Conservation (phyloP, 768 basidiomycete species). For the Grammothele lineata region DNA sequence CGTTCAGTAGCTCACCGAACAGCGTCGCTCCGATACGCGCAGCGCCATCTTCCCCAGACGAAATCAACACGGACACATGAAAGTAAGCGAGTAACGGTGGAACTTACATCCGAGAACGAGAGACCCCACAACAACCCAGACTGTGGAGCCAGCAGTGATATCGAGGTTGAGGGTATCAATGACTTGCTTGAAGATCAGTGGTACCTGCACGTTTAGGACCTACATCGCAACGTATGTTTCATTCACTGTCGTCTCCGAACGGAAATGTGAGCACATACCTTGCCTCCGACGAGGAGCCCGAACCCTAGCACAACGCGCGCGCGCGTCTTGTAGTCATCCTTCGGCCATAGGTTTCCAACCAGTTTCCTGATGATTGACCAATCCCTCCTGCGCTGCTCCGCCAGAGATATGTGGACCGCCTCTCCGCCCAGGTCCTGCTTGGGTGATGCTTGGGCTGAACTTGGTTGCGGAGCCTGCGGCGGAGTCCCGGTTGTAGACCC, state of each 20-base stretch:
- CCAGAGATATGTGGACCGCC: slow-evolving; percentile 10
- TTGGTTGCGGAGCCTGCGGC: slow-evolving; percentile 3
- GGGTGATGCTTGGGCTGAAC: not conserved
- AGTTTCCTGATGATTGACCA: slow-evolving; percentile 83
- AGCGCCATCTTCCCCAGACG: slow-evolving; percentile 63
- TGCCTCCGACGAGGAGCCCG: slow-evolving; percentile 73
- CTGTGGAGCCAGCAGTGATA: slow-evolving; percentile 67
- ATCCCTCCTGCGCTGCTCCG: slow-evolving; percentile 68
- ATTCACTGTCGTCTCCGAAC: not conserved
- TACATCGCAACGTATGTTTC: not conserved
- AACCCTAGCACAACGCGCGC: slow-evolving; percentile 81
- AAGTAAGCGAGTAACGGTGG: not conserved
- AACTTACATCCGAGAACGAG: slow-evolving; percentile 86
- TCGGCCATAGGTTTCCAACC: slow-evolving; percentile 92
- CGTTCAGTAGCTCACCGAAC: slow-evolving; percentile 90
- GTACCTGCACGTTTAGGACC: slow-evolving; percentile 98
- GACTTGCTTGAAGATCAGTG: slow-evolving; percentile 88
- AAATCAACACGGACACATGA: not conserved
- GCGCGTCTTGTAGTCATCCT: slow-evolving; percentile 77
- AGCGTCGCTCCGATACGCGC: slow-evolving; percentile 88
- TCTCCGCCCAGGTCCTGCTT: slow-evolving; percentile 13
- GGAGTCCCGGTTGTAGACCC: too few relatives aligned
- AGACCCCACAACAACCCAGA: slow-evolving; percentile 90
- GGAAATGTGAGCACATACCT: slow-evolving; percentile 48
- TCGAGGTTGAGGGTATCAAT: slow-evolving; percentile 89